phyloP scores from a whole-genome alignment of 192 early-diverging fungal genomes.

The Chytriomyces sp. region DNA sequence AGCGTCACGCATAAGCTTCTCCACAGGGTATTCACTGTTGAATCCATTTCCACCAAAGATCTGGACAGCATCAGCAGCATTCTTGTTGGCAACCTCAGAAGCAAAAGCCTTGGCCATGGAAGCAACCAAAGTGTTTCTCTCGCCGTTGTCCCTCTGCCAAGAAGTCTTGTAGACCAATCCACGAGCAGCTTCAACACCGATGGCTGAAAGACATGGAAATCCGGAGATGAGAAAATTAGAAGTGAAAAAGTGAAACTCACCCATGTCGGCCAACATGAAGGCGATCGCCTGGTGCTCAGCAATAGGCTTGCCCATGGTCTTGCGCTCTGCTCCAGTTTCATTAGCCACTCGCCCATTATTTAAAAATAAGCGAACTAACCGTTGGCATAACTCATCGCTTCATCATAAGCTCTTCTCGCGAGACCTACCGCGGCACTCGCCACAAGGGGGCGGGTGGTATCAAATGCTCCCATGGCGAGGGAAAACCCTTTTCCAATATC shows the following conservation, averaged over 20 bases:
- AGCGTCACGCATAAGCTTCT: conserved; percentile 83
- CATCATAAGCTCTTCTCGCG: conserved; percentile 89
- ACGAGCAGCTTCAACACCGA: conserved; percentile 86
- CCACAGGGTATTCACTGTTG: conserved; percentile 90
- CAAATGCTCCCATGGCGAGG: conserved; percentile 96
- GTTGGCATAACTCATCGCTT: conserved; percentile 81
- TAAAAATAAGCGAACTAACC: conserved; percentile 28
- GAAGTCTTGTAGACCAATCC: conserved; percentile 84
- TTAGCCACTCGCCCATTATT: neutral
- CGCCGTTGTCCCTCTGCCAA: conserved; percentile 82
- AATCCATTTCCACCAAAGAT: conserved; percentile 94
- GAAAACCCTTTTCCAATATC: conserved; percentile 91
- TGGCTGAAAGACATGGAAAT: conserved; percentile 50
- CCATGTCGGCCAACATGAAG: conserved; percentile 95
- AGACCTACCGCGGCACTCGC: conserved; percentile 87
- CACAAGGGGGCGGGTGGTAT: conserved; percentile 89
- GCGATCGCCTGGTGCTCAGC: conserved; percentile 85
- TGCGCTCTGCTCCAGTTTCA: conserved; percentile 66
- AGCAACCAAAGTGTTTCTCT: conserved; percentile 91
- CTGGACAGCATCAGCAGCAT: conserved; percentile 88
- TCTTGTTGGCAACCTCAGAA: conserved; percentile 59
- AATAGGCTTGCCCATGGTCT: conserved; percentile 93
- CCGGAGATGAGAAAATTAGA: neutral
- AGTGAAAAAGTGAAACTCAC: neutral
- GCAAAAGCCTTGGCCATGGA: conserved; percentile 85